Conservation (phyloP, 2,329 filamentous ascomycete genomes). For the Alternaria sp. region DNA sequence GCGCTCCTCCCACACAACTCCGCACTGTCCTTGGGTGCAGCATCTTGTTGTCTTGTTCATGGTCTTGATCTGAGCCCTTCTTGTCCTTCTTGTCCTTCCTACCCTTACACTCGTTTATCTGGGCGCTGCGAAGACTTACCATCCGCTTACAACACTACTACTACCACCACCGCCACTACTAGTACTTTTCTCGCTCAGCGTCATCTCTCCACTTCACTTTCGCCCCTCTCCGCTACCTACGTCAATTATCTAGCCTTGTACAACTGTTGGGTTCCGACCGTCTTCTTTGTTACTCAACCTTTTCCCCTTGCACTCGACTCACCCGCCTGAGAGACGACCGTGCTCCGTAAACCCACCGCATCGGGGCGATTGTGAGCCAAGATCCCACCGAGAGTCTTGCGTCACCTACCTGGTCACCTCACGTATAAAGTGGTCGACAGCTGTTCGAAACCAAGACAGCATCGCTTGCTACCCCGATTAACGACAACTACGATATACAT, state of each 20-base stretch:
- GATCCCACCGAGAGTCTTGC: neutral
- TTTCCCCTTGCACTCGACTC: constrained; percentile 25
- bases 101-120: constrained; percentile 42
- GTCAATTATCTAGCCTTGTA: constrained; percentile 45
- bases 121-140: constrained; percentile 12
- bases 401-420: constrained; percentile 14
- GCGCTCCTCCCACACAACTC: constrained; percentile 27
- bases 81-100: constrained; percentile 27
- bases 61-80: constrained; percentile 24
- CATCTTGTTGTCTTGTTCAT: constrained; percentile 20
- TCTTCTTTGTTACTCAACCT: constrained; percentile 38
- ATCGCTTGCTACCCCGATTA: constrained; percentile 25
- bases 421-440: constrained; percentile 17
- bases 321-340: constrained; percentile 26
- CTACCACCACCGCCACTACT: constrained; percentile 12
- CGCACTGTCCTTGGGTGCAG: constrained; percentile 35
- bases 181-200: constrained; percentile 23
- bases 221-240: constrained; percentile 26
- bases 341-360: constrained; percentile 20
- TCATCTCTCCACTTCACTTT: constrained; percentile 19
- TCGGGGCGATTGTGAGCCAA: too few species aligned
- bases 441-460: constrained; percentile 16
- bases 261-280: constrained; percentile 34
- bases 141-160: neutral
- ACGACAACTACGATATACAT: constrained; percentile 28